These are phyloP conservation scores for Dothideomycetes sp. DNA, from an alignment of 2,329 filamentous ascomycete species.

Conservation along the genomic window DNA sequence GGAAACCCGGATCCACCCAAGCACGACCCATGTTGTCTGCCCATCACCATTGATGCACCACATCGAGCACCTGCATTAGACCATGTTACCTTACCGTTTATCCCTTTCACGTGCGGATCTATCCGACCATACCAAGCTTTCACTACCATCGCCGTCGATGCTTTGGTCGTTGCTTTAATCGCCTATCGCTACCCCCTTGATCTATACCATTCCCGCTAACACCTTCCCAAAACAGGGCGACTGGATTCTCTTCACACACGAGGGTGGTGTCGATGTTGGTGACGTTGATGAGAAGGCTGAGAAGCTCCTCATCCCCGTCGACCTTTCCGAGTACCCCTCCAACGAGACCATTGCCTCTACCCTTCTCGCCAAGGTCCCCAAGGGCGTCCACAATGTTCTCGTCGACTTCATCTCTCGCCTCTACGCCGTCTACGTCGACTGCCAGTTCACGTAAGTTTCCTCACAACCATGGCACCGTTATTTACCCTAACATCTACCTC, in stretches of 20 bases:
- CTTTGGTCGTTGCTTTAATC: conserved; percentile 5
- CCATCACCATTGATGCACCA: conserved; percentile 11
- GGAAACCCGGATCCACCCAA: conserved; percentile 8
- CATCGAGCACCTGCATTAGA: conserved; percentile 9
- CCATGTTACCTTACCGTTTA: no score
- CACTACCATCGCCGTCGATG: not conserved
- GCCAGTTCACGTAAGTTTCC: conserved; percentile 70
- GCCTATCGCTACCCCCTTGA: conserved; percentile 1
- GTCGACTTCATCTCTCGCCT: conserved; percentile 98
- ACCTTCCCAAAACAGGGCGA: conserved; percentile 57
- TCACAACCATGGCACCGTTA: not conserved
- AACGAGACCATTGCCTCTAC: conserved; percentile 82
- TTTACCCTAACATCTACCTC: not conserved
- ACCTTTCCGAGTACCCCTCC: conserved; percentile 86
- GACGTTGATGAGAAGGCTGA: conserved; percentile 98
- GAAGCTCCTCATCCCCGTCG: conserved; percentile 95
- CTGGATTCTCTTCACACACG: conserved; percentile 99
- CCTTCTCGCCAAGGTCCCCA: conserved; percentile 85
- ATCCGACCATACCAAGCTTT: conserved; percentile 3
- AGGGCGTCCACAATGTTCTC: conserved; percentile 93
- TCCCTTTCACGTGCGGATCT: conserved; percentile 8
- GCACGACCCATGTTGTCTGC: conserved; percentile 2
- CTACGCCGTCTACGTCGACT: conserved; percentile 98
- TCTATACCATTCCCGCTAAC: conserved; percentile 6
- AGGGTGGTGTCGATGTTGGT: conserved; percentile 98